Percentiles rank a stretch among this genome's conserved stretches.
Evolutionary conservation across 768 basidiomycete genomes (phyloP).

Genomic region (Boletus tomentosulus): DNA sequence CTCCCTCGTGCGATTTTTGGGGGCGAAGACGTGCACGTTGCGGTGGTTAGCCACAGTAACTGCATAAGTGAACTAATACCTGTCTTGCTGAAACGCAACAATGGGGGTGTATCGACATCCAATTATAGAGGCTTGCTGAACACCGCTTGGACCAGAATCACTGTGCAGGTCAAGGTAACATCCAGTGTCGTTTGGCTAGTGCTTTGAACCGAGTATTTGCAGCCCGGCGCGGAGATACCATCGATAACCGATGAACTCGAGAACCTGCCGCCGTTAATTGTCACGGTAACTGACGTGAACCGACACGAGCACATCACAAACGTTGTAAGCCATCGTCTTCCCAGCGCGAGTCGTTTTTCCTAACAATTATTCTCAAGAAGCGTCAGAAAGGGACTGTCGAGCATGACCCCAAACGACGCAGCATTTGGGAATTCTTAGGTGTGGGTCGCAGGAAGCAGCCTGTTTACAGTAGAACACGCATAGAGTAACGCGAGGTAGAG

Average conservation of each 20-base stretch:
- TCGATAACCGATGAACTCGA: conserved; percentile 16
- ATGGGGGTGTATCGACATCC: conserved; percentile 22
- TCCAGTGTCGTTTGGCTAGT: not conserved
- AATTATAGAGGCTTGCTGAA: conserved; percentile 54
- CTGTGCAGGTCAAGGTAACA: conserved; percentile 45
- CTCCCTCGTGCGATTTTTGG: conserved; percentile 38
- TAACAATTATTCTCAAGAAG: conserved; percentile 35
- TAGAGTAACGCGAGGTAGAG: conserved; percentile 3
- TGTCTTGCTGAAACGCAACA: conserved; percentile 44
- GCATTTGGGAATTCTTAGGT: conserved; percentile 72
- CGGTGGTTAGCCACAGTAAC: conserved; percentile 72
- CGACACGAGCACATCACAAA: conserved; percentile 49
- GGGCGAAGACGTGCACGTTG: conserved; percentile 45
- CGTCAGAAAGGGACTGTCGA: conserved; percentile 79
- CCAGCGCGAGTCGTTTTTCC: not conserved
- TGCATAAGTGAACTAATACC: conserved; percentile 60
- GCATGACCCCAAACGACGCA: conserved; percentile 70
- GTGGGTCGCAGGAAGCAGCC: conserved; percentile 23
- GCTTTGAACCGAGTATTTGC: conserved; percentile 3
- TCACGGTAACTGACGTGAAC: conserved; percentile 52
- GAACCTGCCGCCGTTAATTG: conserved; percentile 32
- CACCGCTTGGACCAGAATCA: conserved; percentile 64
- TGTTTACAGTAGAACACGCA: not conserved
- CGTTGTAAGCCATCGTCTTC: conserved; percentile 43
- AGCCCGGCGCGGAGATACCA: conserved; percentile 30